phyloP scores from a whole-genome alignment of 1,139 yeast species.

The Lodderomyces pseudojiufengensis region DNA sequence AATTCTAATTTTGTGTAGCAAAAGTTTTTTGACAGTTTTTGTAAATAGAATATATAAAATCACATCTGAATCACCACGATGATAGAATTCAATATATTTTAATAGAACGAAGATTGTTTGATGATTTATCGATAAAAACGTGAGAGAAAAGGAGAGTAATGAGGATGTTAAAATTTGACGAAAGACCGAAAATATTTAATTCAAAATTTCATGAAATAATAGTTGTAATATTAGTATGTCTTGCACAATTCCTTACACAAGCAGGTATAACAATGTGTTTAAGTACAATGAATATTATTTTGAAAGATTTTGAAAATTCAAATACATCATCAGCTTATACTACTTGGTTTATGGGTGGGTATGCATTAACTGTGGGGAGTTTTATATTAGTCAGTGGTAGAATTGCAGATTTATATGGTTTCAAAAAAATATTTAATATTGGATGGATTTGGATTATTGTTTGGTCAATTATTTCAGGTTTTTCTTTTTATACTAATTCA shows the following conservation, averaged over 20 bases:
- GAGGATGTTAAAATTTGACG: conserved; percentile 5
- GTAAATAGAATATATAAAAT: too few species aligned
- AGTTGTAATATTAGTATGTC: conserved; percentile 29
- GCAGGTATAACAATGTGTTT: conserved; percentile 39
- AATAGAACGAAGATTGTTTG: too few species aligned
- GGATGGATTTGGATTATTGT: conserved; percentile 45
- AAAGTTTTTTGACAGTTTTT: too few species aligned
- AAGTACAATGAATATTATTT: conserved; percentile 36
- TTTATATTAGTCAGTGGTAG: conserved; percentile 48
- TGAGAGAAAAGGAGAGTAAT: conserved; percentile 1
- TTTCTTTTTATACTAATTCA: conserved; percentile 40
- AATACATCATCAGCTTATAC: conserved; percentile 22
- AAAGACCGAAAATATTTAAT: conserved; percentile 14
- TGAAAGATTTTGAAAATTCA: conserved; percentile 24
- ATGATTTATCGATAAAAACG: too few species aligned
- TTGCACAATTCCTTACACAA: conserved; percentile 40
- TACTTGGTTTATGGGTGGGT: conserved; percentile 58
- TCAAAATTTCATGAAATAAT: conserved; percentile 25
- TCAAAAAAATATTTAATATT: conserved; percentile 35
- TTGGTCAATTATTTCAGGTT: conserved; percentile 48
- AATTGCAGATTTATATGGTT: conserved; percentile 53
- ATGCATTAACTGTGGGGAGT: conserved; percentile 54
- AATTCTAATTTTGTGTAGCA: too few species aligned
- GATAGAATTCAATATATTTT: too few species aligned
- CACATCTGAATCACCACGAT: too few species aligned